Percentiles rank a stretch among this genome's conserved stretches.
Evolutionary conservation across 75 land plant species (phyloP).

Genomic region (Cupressus sempervirens): DNA sequence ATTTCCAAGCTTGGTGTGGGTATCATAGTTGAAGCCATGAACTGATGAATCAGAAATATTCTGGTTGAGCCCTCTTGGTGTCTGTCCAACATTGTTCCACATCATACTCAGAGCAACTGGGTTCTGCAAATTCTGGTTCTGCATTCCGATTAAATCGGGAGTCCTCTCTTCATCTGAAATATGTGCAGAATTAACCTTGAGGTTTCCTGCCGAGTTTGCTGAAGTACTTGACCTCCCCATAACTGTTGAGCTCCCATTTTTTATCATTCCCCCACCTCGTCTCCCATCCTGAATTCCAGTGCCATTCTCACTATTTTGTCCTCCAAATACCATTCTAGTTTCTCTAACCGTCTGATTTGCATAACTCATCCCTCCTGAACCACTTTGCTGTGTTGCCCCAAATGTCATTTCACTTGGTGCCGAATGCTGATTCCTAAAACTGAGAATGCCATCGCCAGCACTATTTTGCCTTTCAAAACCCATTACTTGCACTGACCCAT

Average conservation of each 20-base stretch:
- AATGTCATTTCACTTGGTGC: conserved; percentile 8
- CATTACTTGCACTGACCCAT: conserved; percentile 12
- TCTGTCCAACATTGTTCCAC: conserved; percentile 9
- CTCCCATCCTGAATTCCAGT: background rate
- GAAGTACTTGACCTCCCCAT: conserved; percentile 5
- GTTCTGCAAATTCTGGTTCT: conserved; percentile 3
- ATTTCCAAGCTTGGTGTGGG: conserved; percentile 9
- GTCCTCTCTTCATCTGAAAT: conserved; percentile 17
- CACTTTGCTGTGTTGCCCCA: conserved; percentile 1
- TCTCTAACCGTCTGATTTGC: conserved; percentile 9
- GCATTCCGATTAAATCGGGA: conserved; percentile 12
- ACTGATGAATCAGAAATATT: background rate
- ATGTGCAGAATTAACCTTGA: conserved; percentile 7
- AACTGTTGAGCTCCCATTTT: conserved; percentile 1
- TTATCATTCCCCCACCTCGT: background rate
- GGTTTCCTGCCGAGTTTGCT: background rate
- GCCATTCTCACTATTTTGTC: conserved; percentile 10
- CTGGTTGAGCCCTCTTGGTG: background rate
- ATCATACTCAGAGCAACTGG: conserved; percentile 12
- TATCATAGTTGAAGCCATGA: conserved; percentile 15
- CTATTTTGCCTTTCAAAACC: conserved; percentile 14
- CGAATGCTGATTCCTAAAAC: conserved; percentile 1
- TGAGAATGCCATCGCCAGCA: conserved; percentile 1
- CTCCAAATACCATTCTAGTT: conserved; percentile 3
- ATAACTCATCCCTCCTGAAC: conserved; percentile 8